Base-by-base conservation (phyloP, 1,284 basidiomycete species). In the Ustilago xerochloae region DNA sequence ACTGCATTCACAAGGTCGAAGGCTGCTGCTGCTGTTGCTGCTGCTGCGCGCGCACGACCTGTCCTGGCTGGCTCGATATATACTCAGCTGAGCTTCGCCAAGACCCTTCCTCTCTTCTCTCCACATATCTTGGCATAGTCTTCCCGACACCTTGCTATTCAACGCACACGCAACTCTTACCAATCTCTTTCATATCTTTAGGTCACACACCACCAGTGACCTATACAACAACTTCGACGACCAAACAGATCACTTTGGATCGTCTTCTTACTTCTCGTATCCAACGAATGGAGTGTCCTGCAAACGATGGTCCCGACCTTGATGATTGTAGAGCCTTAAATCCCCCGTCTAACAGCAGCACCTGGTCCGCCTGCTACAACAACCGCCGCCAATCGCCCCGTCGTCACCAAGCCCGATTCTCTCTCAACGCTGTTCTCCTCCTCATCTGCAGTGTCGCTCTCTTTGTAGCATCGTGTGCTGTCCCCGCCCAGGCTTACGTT, bases 291-390 rank as follows among this genome's bases (percentile, higher is more conserved):
- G 70, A 73, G 70, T 50, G 28, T 50, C 61, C 57, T 53, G 24
- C 60, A 49, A 68, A 68, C 15, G 70, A 73, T 68, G 64, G 70
- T 43, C 56, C 70, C 33, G 70, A 73, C 46, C 43, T 68, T 35
- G 70, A 73, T 67, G 64, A 57, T 73, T 73, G 70, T 73, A 73
- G 64, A 64, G 61, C 64, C 64, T 73, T 73, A 63, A 73, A 50
- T 38, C 43, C 54, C 35, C 35, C 35, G 58, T 32, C 38, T n/a
- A 12, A 22, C 13, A 70, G 58, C 67, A 70, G 62, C 62, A 70
- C 48, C 62, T 38, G 62, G 61, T 53, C 67, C 67, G 62, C 57
- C 62, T 64, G 67, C 67, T 60, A n/a, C 22, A 61, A 30, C 67
- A 64, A 63, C 53, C 62, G 62, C 61, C 62, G 43, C 53, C 61